phyloP scores from a whole-genome alignment of 345 rosid genomes.

The Ceriops tagal region DNA sequence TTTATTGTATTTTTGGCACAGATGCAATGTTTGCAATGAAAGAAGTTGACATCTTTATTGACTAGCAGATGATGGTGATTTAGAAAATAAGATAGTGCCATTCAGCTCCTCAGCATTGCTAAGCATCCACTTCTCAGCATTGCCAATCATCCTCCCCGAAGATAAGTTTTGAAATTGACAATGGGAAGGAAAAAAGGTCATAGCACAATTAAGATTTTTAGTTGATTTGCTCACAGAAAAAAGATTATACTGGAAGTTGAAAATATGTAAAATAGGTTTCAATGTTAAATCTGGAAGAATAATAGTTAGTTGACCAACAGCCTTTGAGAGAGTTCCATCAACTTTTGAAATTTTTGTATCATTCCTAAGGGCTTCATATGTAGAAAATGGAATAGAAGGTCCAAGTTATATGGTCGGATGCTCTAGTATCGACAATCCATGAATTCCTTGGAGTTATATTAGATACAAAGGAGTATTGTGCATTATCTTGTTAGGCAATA shows the following conservation, averaged over 20 bases:
- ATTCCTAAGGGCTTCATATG: not conserved
- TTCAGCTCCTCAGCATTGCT: too few relatives aligned
- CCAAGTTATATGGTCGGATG: not conserved
- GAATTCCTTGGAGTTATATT: not conserved
- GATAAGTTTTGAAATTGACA: not conserved
- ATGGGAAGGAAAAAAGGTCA: not conserved
- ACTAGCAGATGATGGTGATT: too few relatives aligned
- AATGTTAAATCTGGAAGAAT: not conserved
- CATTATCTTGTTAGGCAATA: not conserved
- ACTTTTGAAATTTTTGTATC: not conserved
- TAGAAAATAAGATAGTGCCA: too few relatives aligned
- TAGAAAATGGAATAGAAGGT: not conserved
- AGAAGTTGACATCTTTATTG: too few relatives aligned
- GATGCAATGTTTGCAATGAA: too few relatives aligned
- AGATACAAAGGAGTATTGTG: not conserved
- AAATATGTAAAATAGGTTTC: not conserved
- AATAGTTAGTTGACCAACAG: not conserved
- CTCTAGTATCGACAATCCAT: slow-evolving; percentile 8
- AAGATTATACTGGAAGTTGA: not conserved
- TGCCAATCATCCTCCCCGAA: slow-evolving; percentile 9
- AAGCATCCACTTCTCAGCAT: not conserved
- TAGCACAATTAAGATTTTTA: not conserved
- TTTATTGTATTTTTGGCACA: too few relatives aligned
- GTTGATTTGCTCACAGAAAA: not conserved
- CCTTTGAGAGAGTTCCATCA: not conserved